Evolutionary conservation across 345 rosid species (phyloP), one percentile per base, ranked within the genome.

Genomic region (Populus ilicifolia): DNA sequence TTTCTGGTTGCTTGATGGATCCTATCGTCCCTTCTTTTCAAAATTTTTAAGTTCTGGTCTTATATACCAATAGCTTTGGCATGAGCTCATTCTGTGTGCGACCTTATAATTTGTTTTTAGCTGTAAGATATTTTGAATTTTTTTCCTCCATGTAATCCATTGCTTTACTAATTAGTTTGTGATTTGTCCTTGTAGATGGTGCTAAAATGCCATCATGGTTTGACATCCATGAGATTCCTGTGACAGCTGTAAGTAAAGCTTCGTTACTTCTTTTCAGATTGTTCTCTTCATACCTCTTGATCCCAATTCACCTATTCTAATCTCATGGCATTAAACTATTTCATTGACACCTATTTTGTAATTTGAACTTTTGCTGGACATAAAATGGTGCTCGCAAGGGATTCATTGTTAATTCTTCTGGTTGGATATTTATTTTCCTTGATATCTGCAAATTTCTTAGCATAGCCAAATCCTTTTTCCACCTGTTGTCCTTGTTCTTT

Each of bases 201-300:
- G 78, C 86, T 79, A 88, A 89, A 78, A 94, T 94, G 96, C 96
- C 97, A 70, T 92, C 97, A 44, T 94, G 98, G 98, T 94, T 94
- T 80, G 94, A 94, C 79, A 87, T 94, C 75, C 92, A 80, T 56
- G 94, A 94, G 92, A 90, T 94, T 75, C 97, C 98, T 35, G 82
- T 94, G 64, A 89, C 89, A 8, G 92, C 90, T 71, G 98, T 94
- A 87, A 89, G 87, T 78, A 23, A 52, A 20, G 23, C 39, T 30
- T 77, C 21, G 72, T 21, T 64, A 0, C 2, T 29, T 56, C 59
- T 46, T 67, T 39, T 61, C 38, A 16, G 20, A 20, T 20, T 35
- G 11, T 25, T 71, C 39, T 77, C 30, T 61, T 8, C 36, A 27
- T 18, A 30, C 36, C 5, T 27, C 36, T 61, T 63, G 30, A 63